These are phyloP conservation scores for Cymbopogon citratus DNA, from an alignment of 176 grass and related monocot species.

Conservation along the genomic window DNA sequence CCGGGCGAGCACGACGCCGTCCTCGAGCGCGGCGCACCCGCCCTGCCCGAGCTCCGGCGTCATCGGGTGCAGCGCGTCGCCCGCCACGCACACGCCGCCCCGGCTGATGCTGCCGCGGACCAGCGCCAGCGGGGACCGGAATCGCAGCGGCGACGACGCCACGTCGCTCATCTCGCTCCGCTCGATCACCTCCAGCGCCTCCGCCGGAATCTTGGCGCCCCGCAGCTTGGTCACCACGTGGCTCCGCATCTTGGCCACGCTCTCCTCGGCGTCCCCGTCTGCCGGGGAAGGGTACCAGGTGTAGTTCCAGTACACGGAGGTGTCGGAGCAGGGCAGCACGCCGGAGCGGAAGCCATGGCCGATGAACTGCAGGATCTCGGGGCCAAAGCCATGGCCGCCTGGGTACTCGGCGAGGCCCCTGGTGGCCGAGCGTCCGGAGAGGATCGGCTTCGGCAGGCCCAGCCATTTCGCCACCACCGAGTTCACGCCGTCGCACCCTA, in stretches of 20 bases:
- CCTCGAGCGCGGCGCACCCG: conserved; percentile 62
- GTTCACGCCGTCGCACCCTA: conserved; percentile 60
- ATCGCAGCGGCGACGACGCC: conserved; percentile 52
- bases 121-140: conserved; percentile 62
- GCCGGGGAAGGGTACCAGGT: conserved; percentile 50
- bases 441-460: conserved; percentile 34
- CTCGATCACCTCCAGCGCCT: conserved; percentile 50
- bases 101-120: conserved; percentile 44
- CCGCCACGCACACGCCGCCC: conserved; percentile 61
- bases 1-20: conserved; percentile 60
- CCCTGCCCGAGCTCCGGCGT: conserved; percentile 81
- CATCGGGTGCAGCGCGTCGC: conserved; percentile 88
- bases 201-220: conserved; percentile 18
- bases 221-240: conserved; percentile 40
- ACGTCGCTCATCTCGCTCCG: conserved; percentile 63
- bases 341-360: conserved; percentile 49
- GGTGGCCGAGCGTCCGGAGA: conserved; percentile 26
- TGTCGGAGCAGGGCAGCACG: conserved; percentile 50
- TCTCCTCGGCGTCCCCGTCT: conserved; percentile 44
- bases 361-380: conserved; percentile 43
- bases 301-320: conserved; percentile 68
- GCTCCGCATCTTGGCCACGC: conserved; percentile 45
- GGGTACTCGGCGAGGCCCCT: conserved; percentile 46
- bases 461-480: conserved; percentile 53
- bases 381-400: conserved; percentile 42